phyloP scores from a whole-genome alignment of 441 rosid species.

The Mallotus repandus region DNA sequence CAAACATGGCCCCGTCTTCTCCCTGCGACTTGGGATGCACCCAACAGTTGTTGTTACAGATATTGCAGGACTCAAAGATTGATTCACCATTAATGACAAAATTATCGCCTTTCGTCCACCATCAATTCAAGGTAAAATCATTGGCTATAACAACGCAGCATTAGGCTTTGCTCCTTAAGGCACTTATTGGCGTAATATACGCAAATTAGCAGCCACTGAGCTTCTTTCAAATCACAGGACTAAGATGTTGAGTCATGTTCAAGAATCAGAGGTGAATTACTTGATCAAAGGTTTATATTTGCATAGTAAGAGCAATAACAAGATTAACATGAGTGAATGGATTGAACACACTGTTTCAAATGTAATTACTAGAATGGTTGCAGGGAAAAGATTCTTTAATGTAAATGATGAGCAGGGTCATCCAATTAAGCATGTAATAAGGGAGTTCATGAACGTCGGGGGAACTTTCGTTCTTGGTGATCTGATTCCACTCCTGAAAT shows the following conservation, averaged over 20 bases:
- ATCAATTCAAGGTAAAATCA: not conserved
- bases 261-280: too few relatives aligned
- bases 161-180: not conserved
- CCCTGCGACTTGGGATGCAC: not conserved
- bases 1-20: not conserved
- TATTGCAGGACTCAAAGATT: not conserved
- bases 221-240: too few relatives aligned
- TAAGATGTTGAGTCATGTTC: too few relatives aligned
- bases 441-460: conserved; percentile 13
- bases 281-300: too few relatives aligned
- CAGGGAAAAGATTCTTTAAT: conserved; percentile 15
- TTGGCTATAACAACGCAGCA: not conserved
- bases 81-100: not conserved
- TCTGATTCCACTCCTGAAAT: conserved; percentile 10
- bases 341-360: too few relatives aligned
- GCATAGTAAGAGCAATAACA: too few relatives aligned
- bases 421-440: not conserved
- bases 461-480: not conserved
- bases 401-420: not conserved
- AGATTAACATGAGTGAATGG: too few relatives aligned
- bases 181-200: not conserved
- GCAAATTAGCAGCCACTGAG: too few relatives aligned
- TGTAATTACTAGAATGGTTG: too few relatives aligned
- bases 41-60: not conserved
- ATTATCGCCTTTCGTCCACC: conserved; percentile 4